Percentiles rank a stretch among this genome's conserved stretches.
These are phyloP conservation scores for Arachis stenosperma DNA, from an alignment of 306 rosid species.

Conservation along the genomic window DNA sequence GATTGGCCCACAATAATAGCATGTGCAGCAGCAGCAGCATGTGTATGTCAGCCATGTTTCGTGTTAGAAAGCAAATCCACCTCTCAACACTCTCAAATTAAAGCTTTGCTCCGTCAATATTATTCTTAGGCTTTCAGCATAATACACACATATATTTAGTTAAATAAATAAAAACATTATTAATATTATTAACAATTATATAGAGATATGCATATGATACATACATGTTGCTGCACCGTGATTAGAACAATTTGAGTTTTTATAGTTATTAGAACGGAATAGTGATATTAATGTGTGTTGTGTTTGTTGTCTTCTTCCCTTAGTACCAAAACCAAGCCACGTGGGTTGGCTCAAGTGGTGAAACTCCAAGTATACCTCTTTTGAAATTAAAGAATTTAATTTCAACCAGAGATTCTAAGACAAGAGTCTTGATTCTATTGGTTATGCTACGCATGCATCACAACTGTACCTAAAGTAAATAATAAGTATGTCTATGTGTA, in stretches of 20 bases:
- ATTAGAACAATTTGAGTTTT: slow-evolving; percentile 23
- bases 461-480: not conserved
- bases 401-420: slow-evolving; percentile 38
- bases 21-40: slow-evolving; percentile 47
- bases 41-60: slow-evolving; percentile 39
- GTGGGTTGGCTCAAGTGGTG: slow-evolving; percentile 39
- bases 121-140: no score
- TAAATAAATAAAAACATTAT: not conserved
- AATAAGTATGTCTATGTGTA: no score
- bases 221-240: slow-evolving; percentile 17
- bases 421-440: slow-evolving; percentile 40
- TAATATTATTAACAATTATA: no score
- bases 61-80: slow-evolving; percentile 10
- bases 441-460: slow-evolving; percentile 29
- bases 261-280: not conserved
- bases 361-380: slow-evolving; percentile 10
- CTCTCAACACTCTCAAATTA: not conserved
- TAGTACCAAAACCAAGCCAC: slow-evolving; percentile 49
- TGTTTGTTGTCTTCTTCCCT: slow-evolving; percentile 46
- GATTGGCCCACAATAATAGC: slow-evolving; percentile 32
- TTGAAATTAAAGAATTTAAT: not conserved
- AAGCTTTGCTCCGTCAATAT: slow-evolving; percentile 10
- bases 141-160: no score
- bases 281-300: slow-evolving; percentile 34
- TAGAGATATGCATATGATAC: no score